A percentile compares a stretch with the other conserved stretches of the same genome.
These are phyloP conservation scores for Hypoxylon sp. DNA, from an alignment of 2,329 filamentous ascomycete species.

Conservation along the genomic window DNA sequence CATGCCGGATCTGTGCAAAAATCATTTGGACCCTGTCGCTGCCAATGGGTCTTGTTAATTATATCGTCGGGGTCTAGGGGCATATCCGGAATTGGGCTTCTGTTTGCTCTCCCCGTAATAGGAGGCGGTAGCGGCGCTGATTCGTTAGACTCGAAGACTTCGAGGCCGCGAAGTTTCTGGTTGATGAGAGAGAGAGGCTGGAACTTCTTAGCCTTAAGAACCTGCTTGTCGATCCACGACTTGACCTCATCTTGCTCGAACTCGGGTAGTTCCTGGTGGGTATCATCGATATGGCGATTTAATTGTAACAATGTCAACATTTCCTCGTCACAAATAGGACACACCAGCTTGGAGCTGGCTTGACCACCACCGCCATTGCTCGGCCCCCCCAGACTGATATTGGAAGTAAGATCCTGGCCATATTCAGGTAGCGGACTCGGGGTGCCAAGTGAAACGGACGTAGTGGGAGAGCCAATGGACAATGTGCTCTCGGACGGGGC, in stretches of 20 bases:
- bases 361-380: constrained; percentile 67
- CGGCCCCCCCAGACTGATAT: constrained; percentile 74
- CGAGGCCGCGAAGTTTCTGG: constrained; percentile 90
- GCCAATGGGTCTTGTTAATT: constrained; percentile 91
- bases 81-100: constrained; percentile 54
- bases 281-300: constrained; percentile 88
- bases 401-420: constrained; percentile 82
- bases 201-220: constrained; percentile 91
- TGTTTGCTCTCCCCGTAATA: constrained; percentile 50
- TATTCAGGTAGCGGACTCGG: constrained; percentile 75
- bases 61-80: constrained; percentile 85
- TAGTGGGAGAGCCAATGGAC: constrained; percentile 77
- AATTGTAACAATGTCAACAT: constrained; percentile 96
- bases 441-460: constrained; percentile 55
- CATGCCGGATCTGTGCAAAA: constrained; percentile 89
- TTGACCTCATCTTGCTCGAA: constrained; percentile 94
- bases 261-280: constrained; percentile 88
- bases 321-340: constrained; percentile 98
- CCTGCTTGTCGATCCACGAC: constrained; percentile 96
- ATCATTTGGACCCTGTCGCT: constrained; percentile 79
- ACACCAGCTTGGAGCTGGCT: constrained; percentile 78
- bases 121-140: constrained; percentile 58
- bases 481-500: constrained; percentile 76
- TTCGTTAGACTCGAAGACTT: constrained; percentile 94
- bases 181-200: constrained; percentile 92